phyloP scores from a whole-genome alignment of 371 early-diverging fungal genomes.

The Lichtheimia corymbifera region DNA sequence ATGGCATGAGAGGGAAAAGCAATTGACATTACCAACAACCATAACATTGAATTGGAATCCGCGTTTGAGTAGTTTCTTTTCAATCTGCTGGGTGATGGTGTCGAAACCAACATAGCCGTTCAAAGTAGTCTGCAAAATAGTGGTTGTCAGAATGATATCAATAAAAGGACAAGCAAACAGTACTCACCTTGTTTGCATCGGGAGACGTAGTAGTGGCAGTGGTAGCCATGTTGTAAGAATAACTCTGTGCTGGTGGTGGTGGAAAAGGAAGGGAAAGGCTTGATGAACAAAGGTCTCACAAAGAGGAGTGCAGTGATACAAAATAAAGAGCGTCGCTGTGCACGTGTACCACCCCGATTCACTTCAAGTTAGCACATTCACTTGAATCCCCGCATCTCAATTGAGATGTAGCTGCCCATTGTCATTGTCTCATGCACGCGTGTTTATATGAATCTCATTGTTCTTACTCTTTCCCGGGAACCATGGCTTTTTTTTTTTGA shows the following conservation, averaged over 20 bases:
- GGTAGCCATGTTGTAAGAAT: slow-evolving; percentile 14
- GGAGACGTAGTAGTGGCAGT: slow-evolving; percentile 10
- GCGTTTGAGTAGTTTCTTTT: slow-evolving; percentile 89
- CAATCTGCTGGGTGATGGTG: slow-evolving; percentile 91
- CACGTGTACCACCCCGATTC: no score
- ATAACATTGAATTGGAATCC: slow-evolving; percentile 95
- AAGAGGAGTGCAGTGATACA: no score
- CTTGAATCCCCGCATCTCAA: no score
- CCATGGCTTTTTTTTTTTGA: no score
- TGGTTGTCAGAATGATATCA: slow-evolving; percentile 3
- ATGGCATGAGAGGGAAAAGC: neutral
- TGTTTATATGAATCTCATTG: no score
- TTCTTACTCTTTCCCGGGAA: no score
- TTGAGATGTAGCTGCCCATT: no score
- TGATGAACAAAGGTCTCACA: neutral
- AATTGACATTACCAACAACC: slow-evolving; percentile 73
- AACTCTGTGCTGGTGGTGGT: neutral
- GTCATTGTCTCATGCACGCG: no score
- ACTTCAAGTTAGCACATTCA: no score
- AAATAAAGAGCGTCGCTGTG: no score
- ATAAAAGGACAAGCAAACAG: neutral
- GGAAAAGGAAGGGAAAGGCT: slow-evolving; percentile 4
- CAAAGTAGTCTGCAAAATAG: slow-evolving; percentile 45
- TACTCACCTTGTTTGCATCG: no score
- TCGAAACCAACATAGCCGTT: slow-evolving; percentile 94